A percentile compares a stretch with the other conserved stretches of the same genome.
These are phyloP conservation scores for Globisporangium acanthophoron DNA, from an alignment of 352 stramenopile genomes.

Conservation along the genomic window DNA sequence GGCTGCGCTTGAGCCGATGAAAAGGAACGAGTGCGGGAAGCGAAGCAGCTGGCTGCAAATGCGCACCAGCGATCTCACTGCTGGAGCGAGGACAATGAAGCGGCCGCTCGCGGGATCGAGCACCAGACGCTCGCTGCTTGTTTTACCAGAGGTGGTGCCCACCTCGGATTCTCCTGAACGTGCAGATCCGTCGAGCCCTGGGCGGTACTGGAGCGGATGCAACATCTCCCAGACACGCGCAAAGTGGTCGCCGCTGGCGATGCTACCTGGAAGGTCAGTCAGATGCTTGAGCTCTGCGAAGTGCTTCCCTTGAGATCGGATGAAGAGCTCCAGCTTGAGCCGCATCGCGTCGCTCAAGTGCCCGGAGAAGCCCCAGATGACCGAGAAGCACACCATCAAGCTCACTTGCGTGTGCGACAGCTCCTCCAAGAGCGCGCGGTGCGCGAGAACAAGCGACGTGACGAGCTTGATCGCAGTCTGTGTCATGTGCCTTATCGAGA, in stretches of 20 bases:
- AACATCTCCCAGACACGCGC: conserved; percentile 31
- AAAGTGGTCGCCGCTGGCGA: conserved; percentile 36
- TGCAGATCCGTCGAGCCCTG: background rate
- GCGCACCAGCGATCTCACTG: conserved; percentile 19
- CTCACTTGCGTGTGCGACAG: conserved; percentile 19
- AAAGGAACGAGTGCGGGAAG: conserved; percentile 33
- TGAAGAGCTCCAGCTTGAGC: conserved; percentile 42
- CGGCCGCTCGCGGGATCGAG: conserved; percentile 25
- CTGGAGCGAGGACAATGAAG: conserved; percentile 29
- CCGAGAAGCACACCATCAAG: conserved; percentile 33
- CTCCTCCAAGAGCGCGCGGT: conserved; percentile 30
- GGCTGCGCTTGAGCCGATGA: conserved; percentile 32
- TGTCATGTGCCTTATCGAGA: conserved; percentile 43
- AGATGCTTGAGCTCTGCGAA: conserved; percentile 28
- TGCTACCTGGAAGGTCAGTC: conserved; percentile 18
- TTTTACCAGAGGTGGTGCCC: background rate
- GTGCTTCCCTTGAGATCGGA: conserved; percentile 35
- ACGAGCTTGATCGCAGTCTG: conserved; percentile 29
- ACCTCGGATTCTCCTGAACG: too few species aligned
- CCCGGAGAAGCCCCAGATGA: conserved; percentile 43
- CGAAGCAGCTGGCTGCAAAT: conserved; percentile 34
- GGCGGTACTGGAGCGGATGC: conserved; percentile 3
- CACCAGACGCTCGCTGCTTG: conserved; percentile 12
- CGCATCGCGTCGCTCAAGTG: conserved; percentile 33
- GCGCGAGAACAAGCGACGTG: conserved; percentile 27